These are phyloP conservation scores for Syncephalastrum sp. DNA, from an alignment of 371 early-diverging fungal species.

Conservation along the genomic window DNA sequence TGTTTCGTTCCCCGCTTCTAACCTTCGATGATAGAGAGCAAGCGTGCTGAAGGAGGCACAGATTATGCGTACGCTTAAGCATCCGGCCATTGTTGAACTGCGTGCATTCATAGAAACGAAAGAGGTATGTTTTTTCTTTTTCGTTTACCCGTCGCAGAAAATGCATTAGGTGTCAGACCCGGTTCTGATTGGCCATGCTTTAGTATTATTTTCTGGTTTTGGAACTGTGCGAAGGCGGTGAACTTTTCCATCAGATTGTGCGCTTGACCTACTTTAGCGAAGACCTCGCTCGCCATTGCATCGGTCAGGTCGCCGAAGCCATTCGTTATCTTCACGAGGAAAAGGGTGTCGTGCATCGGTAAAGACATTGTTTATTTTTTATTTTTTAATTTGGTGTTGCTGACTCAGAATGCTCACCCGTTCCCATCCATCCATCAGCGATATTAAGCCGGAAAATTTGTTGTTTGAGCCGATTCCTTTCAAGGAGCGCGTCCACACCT, in stretches of 20 bases:
- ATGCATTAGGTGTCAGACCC: background rate
- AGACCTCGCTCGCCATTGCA: slow-evolving; percentile 75
- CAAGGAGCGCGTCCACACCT: slow-evolving; percentile 49
- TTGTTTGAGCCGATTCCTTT: slow-evolving; percentile 78
- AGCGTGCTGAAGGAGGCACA: slow-evolving; percentile 85
- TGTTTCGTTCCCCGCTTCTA: background rate
- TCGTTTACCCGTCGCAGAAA: too few species aligned
- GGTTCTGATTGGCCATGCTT: background rate
- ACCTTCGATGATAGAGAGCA: slow-evolving; percentile 47
- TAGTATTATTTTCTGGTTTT: slow-evolving; percentile 74
- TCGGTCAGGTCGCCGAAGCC: slow-evolving; percentile 86
- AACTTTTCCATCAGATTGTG: slow-evolving; percentile 84
- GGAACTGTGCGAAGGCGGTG: slow-evolving; percentile 86
- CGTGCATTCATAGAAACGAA: slow-evolving; percentile 64
- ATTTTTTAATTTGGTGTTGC: background rate
- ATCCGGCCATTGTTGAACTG: slow-evolving; percentile 77
- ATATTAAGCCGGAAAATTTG: slow-evolving; percentile 97
- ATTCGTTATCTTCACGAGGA: slow-evolving; percentile 90
- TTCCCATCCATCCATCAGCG: slow-evolving; percentile 37
- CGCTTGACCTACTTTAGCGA: slow-evolving; percentile 80
- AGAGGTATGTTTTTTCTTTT: slow-evolving; percentile 43
- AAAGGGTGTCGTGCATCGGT: slow-evolving; percentile 84
- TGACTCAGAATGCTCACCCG: background rate
- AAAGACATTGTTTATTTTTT: slow-evolving; percentile 2
- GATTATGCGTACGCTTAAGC: slow-evolving; percentile 80